These are phyloP conservation scores for Juglanconis juglandina DNA, from an alignment of 2,329 filamentous ascomycete genomes.

Conservation along the genomic window DNA sequence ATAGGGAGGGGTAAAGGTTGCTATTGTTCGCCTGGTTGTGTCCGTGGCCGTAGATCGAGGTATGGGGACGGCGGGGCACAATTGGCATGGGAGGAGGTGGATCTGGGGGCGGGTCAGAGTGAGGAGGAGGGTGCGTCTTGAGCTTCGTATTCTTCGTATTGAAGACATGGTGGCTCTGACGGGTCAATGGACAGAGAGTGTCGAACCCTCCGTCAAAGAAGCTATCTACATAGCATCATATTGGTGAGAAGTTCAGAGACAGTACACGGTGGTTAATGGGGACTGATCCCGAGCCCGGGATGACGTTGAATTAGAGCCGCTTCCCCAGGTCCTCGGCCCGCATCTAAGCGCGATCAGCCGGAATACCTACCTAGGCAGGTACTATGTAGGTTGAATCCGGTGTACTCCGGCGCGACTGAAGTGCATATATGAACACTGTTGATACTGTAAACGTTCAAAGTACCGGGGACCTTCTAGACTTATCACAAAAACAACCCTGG, in stretches of 20 bases:
- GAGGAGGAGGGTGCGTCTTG: constrained; percentile 6
- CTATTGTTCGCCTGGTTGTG: too few relatives aligned
- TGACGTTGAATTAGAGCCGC: not conserved
- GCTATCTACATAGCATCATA: constrained; percentile 1
- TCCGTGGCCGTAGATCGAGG: too few relatives aligned
- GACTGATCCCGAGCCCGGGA: not conserved
- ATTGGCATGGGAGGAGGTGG: too few relatives aligned
- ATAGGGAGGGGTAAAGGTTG: too few relatives aligned
- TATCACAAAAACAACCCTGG: too few relatives aligned
- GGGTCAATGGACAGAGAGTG: not conserved
- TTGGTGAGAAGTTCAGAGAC: not conserved
- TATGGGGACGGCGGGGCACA: too few relatives aligned
- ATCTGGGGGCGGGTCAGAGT: too few relatives aligned
- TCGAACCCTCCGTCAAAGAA: not conserved
- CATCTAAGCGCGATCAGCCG: constrained; percentile 10
- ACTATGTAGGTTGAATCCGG: not conserved
- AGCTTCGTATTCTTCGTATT: not conserved
- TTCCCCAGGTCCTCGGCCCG: constrained; percentile 14
- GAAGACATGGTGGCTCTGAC: constrained; percentile 2
- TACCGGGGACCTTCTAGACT: too few relatives aligned
- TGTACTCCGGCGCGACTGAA: not conserved
- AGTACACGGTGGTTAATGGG: not conserved
- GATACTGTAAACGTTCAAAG: too few relatives aligned
- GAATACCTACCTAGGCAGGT: too few relatives aligned
- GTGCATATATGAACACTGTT: too few relatives aligned